A percentile compares a stretch with the other conserved stretches of the same genome.
phyloP scores from a whole-genome alignment of 2,329 filamentous ascomycete species.

The Didymella pomorum region DNA sequence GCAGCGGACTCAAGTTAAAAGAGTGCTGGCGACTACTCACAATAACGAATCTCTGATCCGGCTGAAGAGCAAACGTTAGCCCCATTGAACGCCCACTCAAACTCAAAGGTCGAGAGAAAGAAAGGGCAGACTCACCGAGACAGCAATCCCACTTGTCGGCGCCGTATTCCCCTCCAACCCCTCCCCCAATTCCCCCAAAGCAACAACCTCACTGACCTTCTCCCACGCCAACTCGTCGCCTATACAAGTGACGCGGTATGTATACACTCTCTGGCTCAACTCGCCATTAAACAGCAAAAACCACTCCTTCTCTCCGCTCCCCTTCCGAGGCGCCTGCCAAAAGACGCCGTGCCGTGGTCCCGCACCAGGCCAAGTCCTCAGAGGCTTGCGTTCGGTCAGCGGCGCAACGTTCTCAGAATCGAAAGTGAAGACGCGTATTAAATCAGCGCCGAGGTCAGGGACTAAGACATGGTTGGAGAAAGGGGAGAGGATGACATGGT shows the following conservation, averaged over 20 bases:
- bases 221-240: slow-evolving; percentile 15
- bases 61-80: neutral
- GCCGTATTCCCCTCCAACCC: slow-evolving; percentile 15
- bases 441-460: slow-evolving; percentile 71
- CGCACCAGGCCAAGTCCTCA: slow-evolving; percentile 59
- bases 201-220: slow-evolving; percentile 4
- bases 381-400: slow-evolving; percentile 55
- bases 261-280: slow-evolving; percentile 25
- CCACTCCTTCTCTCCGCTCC: neutral
- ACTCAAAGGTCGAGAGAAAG: neutral
- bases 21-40: slow-evolving; percentile 71
- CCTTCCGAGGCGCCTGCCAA: slow-evolving; percentile 36
- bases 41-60: slow-evolving; percentile 65
- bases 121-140: slow-evolving; percentile 16
- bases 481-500: slow-evolving; percentile 69
- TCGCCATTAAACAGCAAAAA: slow-evolving; percentile 28
- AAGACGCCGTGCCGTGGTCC: slow-evolving; percentile 72
- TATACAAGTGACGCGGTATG: slow-evolving; percentile 19
- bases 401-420: slow-evolving; percentile 51
- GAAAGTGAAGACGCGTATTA: slow-evolving; percentile 66
- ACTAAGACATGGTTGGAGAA: slow-evolving; percentile 66
- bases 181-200: slow-evolving; percentile 13
- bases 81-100: too few relatives aligned
- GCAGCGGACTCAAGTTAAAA: slow-evolving; percentile 54
- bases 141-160: slow-evolving; percentile 26